Conservation (phyloP, 2,329 filamentous ascomycete species). For the Ceratocystis alfenasii region DNA sequence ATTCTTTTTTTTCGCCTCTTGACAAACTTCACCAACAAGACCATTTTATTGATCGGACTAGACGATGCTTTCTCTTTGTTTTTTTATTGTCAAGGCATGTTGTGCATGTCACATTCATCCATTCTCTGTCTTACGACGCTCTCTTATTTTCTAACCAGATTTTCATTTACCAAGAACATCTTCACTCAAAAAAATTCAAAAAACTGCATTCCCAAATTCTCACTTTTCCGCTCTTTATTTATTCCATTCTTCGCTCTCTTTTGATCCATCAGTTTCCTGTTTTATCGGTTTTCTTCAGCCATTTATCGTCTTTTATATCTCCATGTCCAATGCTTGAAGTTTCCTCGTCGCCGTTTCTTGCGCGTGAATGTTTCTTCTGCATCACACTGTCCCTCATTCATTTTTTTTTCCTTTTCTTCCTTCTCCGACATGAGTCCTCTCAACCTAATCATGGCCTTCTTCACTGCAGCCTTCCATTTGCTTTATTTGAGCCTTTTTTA, state of each 20-base stretch:
- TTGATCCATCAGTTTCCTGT: constrained; percentile 4
- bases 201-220: neutral
- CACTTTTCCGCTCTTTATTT: neutral
- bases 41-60: constrained; percentile 9
- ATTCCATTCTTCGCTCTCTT: neutral
- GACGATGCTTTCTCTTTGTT: constrained; percentile 10
- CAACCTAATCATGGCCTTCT: too few species aligned
- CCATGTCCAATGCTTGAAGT: neutral
- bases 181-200: neutral
- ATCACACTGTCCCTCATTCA: too few species aligned
- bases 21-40: constrained; percentile 15
- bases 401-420: too few species aligned
- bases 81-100: neutral
- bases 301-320: neutral
- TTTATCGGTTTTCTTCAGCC: neutral
- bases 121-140: constrained; percentile 1
- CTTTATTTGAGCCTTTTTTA: neutral
- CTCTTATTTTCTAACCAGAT: neutral
- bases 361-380: too few species aligned
- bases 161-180: neutral
- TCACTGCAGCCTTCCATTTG: neutral
- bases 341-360: too few species aligned
- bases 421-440: too few species aligned
- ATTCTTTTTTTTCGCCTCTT: constrained; percentile 10
- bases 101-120: neutral